Base-by-base conservation (phyloP, 192 early-diverging fungal genomes). In the Gaertneriomyces semiglobifer region DNA sequence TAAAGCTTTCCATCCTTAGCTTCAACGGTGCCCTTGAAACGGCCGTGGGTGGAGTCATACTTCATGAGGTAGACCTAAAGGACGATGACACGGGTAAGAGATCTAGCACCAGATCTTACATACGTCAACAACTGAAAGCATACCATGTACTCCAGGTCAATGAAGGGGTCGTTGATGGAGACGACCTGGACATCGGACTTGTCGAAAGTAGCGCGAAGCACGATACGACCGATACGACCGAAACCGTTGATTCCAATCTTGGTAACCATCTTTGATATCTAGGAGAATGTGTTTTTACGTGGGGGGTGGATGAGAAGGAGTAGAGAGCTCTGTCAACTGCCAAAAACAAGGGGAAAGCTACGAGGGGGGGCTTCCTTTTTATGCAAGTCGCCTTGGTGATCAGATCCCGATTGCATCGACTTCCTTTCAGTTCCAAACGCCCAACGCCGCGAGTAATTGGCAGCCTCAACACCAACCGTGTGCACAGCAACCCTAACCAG, bases 11-110 rank as follows among this genome's bases (percentile, higher is more conserved):
- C 91, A 77, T 90, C 84, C 81, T 90, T 85, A 74, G 80, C 70
- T 69, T 81, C 78, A 64, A 94, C 89, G 20, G 83, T 82, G 60
- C 91, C 93, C 78, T 92, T 89, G 89, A 88, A 93, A 60, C 87
- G 88, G 60, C 96, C 96, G 81, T 99, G 96, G 71, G 94, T 96
- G 44, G 96, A 96, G 88, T 99, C 96, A 79, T 95, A 99, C 86
- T 96, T 93, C 71, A 95, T 81, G 77, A 96, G 81, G 87, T 96
- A 98, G 75, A 88, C 83, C 84, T 86, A 33, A 33, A 33, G 25
- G 25, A 33, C 25, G 25, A 33, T 33, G 25, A 33, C 25, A 33
- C 25, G 25, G 25, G 25, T 33, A 0, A 33, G 25, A 33, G 25
- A 33, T 33, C 25, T 33, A 33, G 25, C 25, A 1, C 25, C 25